Conservation (phyloP, 495 filamentous ascomycete genomes). For the Daldinia bambusicola region DNA sequence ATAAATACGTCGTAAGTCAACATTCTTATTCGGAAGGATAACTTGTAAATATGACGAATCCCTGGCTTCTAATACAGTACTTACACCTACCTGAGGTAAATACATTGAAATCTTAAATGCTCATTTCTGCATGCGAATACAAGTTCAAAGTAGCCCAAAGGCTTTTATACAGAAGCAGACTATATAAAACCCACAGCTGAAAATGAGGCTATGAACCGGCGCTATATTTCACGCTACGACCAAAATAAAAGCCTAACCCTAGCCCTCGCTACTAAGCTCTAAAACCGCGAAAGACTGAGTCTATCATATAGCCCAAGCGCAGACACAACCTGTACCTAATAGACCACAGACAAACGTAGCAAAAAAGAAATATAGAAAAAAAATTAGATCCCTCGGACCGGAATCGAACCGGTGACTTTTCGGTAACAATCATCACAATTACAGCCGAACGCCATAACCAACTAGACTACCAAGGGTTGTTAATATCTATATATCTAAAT, state of each 20-base stretch:
- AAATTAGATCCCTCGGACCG: slow-evolving; percentile 33
- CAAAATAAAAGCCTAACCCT: not conserved
- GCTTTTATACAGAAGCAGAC: too few species aligned
- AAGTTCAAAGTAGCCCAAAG: not conserved
- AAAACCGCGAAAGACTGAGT: not conserved
- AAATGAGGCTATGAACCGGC: not conserved
- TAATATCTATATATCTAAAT: not conserved
- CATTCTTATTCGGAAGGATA: too few species aligned
- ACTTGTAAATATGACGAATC: too few species aligned
- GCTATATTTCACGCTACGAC: not conserved
- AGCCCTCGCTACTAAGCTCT: not conserved
- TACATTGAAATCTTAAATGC: not conserved
- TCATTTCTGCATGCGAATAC: not conserved
- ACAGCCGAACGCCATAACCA: slow-evolving; percentile 40
- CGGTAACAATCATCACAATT: slow-evolving; percentile 39
- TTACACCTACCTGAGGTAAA: too few species aligned
- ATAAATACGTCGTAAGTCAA: not conserved
- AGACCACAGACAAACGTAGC: not conserved
- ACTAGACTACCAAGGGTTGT: slow-evolving; percentile 36
- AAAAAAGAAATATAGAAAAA: slow-evolving; percentile 4
- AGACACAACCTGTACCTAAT: not conserved
- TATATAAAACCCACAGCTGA: not conserved
- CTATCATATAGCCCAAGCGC: not conserved
- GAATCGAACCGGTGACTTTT: slow-evolving; percentile 43
- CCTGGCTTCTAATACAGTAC: too few species aligned